Base-by-base conservation (phyloP, 2,329 filamentous ascomycete species). In the Fonsecaea nubica region DNA sequence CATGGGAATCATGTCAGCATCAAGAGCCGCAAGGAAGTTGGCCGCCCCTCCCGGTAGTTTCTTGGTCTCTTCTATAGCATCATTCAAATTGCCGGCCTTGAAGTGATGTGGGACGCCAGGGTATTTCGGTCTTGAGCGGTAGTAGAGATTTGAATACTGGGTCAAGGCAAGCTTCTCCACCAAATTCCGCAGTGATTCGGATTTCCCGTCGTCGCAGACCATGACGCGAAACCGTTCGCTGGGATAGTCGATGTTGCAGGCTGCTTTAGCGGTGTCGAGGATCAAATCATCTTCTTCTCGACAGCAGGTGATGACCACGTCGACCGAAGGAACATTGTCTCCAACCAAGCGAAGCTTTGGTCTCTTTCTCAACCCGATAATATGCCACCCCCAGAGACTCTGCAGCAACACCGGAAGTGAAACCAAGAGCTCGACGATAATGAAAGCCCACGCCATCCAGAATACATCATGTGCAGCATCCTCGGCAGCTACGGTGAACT, bases 241-340 rank as follows among this genome's bases (percentile, higher is more conserved):
- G 1, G 85, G 85, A 69, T 86, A 87, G 69, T 87, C 84, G 4
- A 83, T 71, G 42, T 81, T 80, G 68, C 80, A 83, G 2, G 85
- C 82, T 4, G 80, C 85, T 15, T 80, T 79, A 6, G 82, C 79
- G 0, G 85, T 87, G 69, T 87, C 84, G 50, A 86, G 75, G 1
- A 87, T 80, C 7, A 87, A 74, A 30, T 85, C 83, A 54, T 83
- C 79, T 2, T 85, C 83, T 71, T 87, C 85, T 12, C 81, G 81
- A 66, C 85, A 87, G 76, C 82, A 85, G 0, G 85, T 85, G 7
- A 87, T 77, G 58, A 87, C 81, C 2, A 85, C 79, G 68, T 87
- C 85, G n/a, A 87, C 83, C 1, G 82, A 82, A 0, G 85, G 85
- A 0, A 83, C 82, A 5, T 82, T 77, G 15, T 82, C 77, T n/a